Conservation (phyloP, 768 basidiomycete species). For the Calocybe indica region DNA sequence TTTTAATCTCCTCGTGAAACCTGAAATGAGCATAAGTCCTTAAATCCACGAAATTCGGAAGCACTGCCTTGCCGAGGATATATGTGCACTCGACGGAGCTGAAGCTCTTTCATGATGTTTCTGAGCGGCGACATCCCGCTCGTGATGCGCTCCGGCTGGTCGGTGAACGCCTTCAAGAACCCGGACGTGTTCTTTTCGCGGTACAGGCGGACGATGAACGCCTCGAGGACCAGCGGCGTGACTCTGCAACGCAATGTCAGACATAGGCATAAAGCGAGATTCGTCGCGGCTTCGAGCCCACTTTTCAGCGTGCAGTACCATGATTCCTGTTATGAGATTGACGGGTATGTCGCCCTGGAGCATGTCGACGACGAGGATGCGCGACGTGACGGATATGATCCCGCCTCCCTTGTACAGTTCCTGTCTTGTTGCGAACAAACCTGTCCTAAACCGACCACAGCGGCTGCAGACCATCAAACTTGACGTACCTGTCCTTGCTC, state of each 20-base stretch:
- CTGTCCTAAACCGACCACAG: neutral
- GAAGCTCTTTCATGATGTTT: conserved; percentile 90
- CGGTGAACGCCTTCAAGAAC: conserved; percentile 95
- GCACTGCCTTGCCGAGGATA: conserved; percentile 68
- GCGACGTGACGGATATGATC: conserved; percentile 85
- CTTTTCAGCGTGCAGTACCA: conserved; percentile 91
- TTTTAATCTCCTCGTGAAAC: conserved; percentile 86
- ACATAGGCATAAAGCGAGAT: neutral
- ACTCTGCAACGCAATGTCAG: conserved; percentile 43
- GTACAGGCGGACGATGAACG: conserved; percentile 89
- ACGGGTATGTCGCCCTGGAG: conserved; percentile 80
- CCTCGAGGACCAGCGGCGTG: conserved; percentile 77
- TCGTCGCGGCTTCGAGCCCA: conserved; percentile 23
- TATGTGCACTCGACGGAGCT: conserved; percentile 82
- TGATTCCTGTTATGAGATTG: conserved; percentile 80
- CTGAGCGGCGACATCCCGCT: conserved; percentile 88
- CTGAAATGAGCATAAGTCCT: conserved; percentile 31
- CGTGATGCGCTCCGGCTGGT: conserved; percentile 93
- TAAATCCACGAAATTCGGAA: neutral
- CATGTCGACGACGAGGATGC: conserved; percentile 95
- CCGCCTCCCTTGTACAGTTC: conserved; percentile 85
- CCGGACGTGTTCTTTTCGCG: conserved; percentile 85
- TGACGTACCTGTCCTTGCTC: conserved; percentile 67
- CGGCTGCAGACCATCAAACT: neutral
- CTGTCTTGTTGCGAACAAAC: conserved; percentile 44